Evolutionary conservation across 208 protist genomes (phyloP), one percentile per base, ranked within the genome.

Genomic region (Leishmania guyanensis): DNA sequence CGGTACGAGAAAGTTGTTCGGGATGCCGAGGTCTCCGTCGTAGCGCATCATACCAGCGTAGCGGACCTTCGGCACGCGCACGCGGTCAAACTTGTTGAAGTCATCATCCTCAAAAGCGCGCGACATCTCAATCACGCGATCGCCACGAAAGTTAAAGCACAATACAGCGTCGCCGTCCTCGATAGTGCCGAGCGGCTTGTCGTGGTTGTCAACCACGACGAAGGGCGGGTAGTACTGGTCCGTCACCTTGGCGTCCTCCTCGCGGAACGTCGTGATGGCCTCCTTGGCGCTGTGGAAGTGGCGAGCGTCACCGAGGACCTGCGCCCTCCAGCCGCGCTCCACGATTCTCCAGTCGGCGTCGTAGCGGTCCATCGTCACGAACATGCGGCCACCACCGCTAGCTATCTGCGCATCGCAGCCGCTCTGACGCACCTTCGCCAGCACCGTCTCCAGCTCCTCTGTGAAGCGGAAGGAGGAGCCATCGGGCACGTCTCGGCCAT

Each of bases 301-400:
- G 43, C 93, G 91, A 26, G 91, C 96, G n/a, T 98, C 90, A 71
- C 97, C 97, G 54, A 98, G 92, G 58, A 99, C 97, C 77, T 98
- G 96, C 71, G 93, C 87, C 62, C 89, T 90, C 95, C 95, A 99
- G 73, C 98, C 98, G 66, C 97, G 93, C 88, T 99, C 92, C 8
- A 99, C 98, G 65, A 99, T 99, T 36, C 77, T 82, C 98, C 98
- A 99, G 88, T 99, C 97, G 14, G 97, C 95, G 70, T 98, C 93
- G 90, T 99, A 99, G 81, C 98, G 92, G 81, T 99, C 98, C 98
- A 99, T 99, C 29, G 96, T 98, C 69, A 98, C 95, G 80, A 97
- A 93, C 98, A 99, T 99, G 79, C 98, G 91, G 75, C 98, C 98
- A 66, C 98, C 98, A 72, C 98, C 98, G 79, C 93, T 97, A 60